Conservation (phyloP, 2,329 filamentous ascomycete species). For the Lecanicillium sp. region DNA sequence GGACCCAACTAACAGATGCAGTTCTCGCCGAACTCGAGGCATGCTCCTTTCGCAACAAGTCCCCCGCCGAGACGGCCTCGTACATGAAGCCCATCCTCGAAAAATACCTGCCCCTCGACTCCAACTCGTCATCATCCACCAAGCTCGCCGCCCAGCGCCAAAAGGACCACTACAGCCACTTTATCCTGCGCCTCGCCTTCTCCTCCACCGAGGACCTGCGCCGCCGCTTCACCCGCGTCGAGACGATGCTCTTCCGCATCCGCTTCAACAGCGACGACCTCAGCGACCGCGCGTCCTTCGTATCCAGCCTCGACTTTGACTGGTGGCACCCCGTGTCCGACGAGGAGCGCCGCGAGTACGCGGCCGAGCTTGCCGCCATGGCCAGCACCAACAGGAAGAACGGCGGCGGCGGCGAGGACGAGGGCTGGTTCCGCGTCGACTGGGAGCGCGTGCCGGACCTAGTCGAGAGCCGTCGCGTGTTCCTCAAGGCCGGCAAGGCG, state of each 20-base stretch:
- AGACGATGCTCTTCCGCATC: conserved; percentile 83
- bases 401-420: conserved; percentile 56
- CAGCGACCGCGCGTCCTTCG: conserved; percentile 67
- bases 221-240: conserved; percentile 76
- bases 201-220: conserved; percentile 85
- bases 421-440: conserved; percentile 92
- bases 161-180: conserved; percentile 97
- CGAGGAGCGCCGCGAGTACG: conserved; percentile 65
- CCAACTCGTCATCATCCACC: conserved; percentile 59
- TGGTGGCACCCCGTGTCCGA: conserved; percentile 86
- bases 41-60: conserved; percentile 89
- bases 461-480: conserved; percentile 71
- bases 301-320: conserved; percentile 69
- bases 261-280: conserved; percentile 72
- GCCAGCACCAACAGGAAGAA: conserved; percentile 17
- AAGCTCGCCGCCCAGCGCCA: conserved; percentile 68
- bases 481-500: conserved; percentile 75
- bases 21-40: conserved; percentile 86
- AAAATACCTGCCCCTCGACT: conserved; percentile 76
- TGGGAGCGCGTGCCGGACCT: conserved; percentile 91
- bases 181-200: conserved; percentile 91
- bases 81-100: conserved; percentile 84
- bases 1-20: conserved; percentile 25
- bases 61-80: conserved; percentile 69
- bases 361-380: conserved; percentile 53